phyloP scores from a whole-genome alignment of 2,329 filamentous ascomycete species.

The Diatrype stigma region DNA sequence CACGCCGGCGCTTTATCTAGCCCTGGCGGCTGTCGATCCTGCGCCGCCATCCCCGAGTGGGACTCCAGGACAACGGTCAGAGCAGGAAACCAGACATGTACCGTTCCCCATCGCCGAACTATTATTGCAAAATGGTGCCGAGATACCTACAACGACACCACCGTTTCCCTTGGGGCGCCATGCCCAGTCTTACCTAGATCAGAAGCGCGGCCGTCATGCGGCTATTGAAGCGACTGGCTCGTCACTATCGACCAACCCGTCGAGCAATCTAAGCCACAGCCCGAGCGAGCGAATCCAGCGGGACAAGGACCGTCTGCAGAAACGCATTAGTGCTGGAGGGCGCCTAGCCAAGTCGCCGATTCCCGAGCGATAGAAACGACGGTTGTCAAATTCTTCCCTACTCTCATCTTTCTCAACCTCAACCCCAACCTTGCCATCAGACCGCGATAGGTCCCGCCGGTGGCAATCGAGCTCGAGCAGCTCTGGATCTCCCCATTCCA shows the following conservation, averaged over 20 bases:
- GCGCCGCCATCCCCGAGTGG: conserved; percentile 62
- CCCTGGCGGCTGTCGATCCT: conserved; percentile 87
- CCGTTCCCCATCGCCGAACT: conserved; percentile 89
- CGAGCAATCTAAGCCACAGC: conserved; percentile 36
- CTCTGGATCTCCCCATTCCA: neutral
- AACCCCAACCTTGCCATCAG: neutral
- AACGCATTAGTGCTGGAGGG: conserved; percentile 74
- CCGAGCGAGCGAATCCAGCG: conserved; percentile 47
- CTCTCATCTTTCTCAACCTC: neutral
- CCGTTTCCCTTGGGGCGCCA: conserved; percentile 79
- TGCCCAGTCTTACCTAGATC: conserved; percentile 80
- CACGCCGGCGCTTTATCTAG: conserved; percentile 86
- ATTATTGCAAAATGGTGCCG: conserved; percentile 87
- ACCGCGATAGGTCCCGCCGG: neutral
- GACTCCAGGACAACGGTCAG: conserved; percentile 33
- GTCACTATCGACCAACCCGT: conserved; percentile 55
- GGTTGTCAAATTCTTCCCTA: conserved; percentile 25
- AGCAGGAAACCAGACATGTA: conserved; percentile 47
- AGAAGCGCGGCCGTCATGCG: conserved; percentile 56
- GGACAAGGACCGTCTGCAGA: conserved; percentile 70
- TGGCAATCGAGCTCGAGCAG: conserved; percentile 13
- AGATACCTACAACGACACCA: conserved; percentile 71
- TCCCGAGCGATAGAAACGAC: conserved; percentile 43
- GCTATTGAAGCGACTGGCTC: conserved; percentile 33
- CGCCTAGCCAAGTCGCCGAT: conserved; percentile 63